These are phyloP conservation scores for Ogataea zsoltii DNA, from an alignment of 805 yeast species.

Conservation along the genomic window DNA sequence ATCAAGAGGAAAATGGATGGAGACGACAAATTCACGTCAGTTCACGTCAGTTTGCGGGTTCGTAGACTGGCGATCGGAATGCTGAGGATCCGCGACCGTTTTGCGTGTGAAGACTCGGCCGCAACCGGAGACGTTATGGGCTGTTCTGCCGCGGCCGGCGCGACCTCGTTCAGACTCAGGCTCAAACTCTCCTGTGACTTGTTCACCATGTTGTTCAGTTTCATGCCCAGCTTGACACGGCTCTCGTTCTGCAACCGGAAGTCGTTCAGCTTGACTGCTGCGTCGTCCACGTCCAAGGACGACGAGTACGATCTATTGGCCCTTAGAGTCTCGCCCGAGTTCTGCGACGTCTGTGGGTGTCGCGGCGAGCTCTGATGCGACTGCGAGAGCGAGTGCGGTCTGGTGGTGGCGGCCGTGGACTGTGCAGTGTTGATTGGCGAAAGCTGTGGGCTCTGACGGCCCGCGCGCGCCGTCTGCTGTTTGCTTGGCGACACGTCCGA, in stretches of 20 bases:
- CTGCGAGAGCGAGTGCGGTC: conserved; percentile 5
- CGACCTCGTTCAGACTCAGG: conserved; percentile 15
- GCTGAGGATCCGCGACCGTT: conserved; percentile 30
- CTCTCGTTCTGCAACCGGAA: conserved; percentile 31
- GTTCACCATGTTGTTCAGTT: conserved; percentile 26
- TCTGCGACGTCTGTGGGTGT: conserved; percentile 2
- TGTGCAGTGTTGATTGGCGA: conserved; percentile 12
- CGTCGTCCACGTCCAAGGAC: conserved; percentile 28
- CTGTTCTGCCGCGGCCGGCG: neutral
- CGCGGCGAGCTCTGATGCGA: neutral
- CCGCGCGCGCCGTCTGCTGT: conserved; percentile 9
- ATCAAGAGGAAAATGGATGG: too few relatives aligned
- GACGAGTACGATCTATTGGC: conserved; percentile 12
- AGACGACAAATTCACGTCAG: too few relatives aligned
- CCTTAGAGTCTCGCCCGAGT: neutral
- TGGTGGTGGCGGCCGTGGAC: neutral
- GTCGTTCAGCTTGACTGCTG: conserved; percentile 30
- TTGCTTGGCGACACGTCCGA: conserved; percentile 29
- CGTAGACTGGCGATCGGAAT: conserved; percentile 35
- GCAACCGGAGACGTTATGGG: neutral
- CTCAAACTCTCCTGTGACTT: conserved; percentile 28
- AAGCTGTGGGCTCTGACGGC: conserved; percentile 10
- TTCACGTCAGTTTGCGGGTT: conserved; percentile 14
- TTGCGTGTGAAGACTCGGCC: neutral
- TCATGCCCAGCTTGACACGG: conserved; percentile 31